phyloP scores from a whole-genome alignment of 2,329 filamentous ascomycete species.

The Colletotrichum euphorbiae region DNA sequence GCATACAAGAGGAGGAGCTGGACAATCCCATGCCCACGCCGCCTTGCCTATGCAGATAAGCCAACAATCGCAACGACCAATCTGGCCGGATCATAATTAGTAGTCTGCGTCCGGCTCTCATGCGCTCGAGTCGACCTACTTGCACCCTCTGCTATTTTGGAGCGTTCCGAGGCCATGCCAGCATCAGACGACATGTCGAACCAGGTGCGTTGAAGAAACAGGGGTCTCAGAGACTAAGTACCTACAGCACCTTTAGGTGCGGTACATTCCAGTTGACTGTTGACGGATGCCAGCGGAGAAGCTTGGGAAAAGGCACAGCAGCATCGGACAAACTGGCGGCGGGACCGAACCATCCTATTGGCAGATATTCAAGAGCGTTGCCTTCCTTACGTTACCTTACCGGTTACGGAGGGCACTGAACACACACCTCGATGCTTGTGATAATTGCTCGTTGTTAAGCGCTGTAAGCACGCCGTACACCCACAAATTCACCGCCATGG shows the following conservation, averaged over 20 bases:
- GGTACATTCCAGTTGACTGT: not conserved
- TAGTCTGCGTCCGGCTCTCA: conserved; percentile 26
- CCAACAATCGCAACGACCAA: conserved; percentile 20
- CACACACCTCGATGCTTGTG: conserved; percentile 7
- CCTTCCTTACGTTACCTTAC: not conserved
- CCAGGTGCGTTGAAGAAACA: conserved; percentile 9
- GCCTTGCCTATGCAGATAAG: conserved; percentile 20
- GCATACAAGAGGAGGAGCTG: not conserved
- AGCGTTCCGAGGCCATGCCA: conserved; percentile 6
- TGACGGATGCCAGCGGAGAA: not conserved
- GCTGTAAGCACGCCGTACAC: conserved; percentile 2
- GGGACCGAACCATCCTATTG: not conserved
- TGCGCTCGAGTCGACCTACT: conserved; percentile 36
- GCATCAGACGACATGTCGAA: conserved; percentile 27
- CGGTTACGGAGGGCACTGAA: not conserved
- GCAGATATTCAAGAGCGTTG: not conserved
- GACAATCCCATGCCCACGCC: conserved; percentile 12
- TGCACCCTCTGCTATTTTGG: conserved; percentile 16
- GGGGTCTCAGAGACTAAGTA: not conserved
- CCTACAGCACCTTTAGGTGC: not conserved
- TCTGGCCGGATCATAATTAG: not conserved
- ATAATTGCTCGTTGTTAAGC: not conserved
- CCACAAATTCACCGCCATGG: conserved; percentile 2
- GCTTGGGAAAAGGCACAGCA: not conserved
- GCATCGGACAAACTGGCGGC: conserved; percentile 21